Evolutionary conservation across 768 basidiomycete species (phyloP).

Genomic region (Phlegmacium glaucopus): DNA sequence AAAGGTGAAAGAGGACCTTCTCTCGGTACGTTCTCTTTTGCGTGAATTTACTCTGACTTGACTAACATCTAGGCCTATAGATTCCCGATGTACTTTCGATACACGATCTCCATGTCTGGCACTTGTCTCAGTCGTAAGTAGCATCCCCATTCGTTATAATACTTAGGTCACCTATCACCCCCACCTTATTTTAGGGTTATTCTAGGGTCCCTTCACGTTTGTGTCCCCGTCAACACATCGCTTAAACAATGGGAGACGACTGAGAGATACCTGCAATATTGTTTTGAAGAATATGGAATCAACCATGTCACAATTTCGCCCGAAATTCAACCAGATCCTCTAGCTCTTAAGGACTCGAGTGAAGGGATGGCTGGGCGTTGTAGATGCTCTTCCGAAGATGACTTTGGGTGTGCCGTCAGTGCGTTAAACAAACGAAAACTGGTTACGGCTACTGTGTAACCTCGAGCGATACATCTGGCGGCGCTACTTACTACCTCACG

Average conservation of each 20-base stretch:
- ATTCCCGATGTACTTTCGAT: conserved; percentile 43
- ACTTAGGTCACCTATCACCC: conserved; percentile 1
- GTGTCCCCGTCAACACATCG: conserved; percentile 43
- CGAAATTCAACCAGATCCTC: conserved; percentile 37
- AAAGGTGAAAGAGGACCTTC: conserved; percentile 45
- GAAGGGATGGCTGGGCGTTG: conserved; percentile 29
- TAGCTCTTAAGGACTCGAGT: conserved; percentile 25
- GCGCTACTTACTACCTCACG: background rate
- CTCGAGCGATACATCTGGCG: background rate
- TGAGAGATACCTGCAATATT: conserved; percentile 45
- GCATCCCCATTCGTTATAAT: background rate
- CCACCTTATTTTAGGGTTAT: conserved; percentile 32
- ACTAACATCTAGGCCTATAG: conserved; percentile 20
- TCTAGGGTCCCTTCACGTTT: conserved; percentile 52
- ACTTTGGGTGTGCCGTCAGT: conserved; percentile 41
- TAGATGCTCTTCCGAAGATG: conserved; percentile 34
- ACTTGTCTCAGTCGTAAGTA: conserved; percentile 51
- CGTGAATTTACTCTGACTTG: background rate
- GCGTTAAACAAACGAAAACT: conserved; percentile 34
- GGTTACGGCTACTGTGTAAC: conserved; percentile 9
- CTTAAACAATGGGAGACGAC: conserved; percentile 50
- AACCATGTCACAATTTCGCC: conserved; percentile 55
- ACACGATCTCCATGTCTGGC: conserved; percentile 55
- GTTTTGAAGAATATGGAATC: conserved; percentile 50
- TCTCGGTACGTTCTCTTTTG: conserved; percentile 29